phyloP scores from a whole-genome alignment of 1,284 basidiomycete species.

The Trichosporon coremiiforme region DNA sequence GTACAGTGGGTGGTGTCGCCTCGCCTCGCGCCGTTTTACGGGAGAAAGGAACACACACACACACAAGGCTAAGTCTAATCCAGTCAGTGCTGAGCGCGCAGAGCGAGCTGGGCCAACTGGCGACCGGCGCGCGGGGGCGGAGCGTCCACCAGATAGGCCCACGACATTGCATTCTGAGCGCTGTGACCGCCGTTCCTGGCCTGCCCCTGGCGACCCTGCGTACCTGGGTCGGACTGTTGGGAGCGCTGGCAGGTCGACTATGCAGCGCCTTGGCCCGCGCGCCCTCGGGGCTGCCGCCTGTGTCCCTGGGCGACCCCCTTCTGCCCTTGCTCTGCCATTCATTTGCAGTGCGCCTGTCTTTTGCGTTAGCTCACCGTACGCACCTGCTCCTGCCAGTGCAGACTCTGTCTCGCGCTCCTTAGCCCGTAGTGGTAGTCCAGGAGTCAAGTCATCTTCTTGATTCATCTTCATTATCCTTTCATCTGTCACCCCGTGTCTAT shows the following conservation, averaged over 20 bases:
- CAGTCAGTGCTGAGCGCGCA: not conserved
- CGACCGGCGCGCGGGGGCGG: not conserved
- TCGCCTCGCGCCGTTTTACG: not conserved
- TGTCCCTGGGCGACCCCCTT: not conserved
- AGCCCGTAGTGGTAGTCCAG: constrained; percentile 15
- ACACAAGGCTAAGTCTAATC: not conserved
- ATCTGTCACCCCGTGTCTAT: constrained; percentile 17
- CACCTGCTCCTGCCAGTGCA: not conserved
- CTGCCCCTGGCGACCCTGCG: constrained; percentile 6
- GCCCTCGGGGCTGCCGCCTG: not conserved
- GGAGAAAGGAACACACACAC: not conserved
- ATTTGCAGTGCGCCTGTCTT: constrained; percentile 14
- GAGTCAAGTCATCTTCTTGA: constrained; percentile 12
- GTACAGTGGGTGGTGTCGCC: not conserved
- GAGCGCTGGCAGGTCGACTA: not conserved
- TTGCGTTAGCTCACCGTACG: constrained; percentile 12
- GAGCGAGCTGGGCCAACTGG: not conserved
- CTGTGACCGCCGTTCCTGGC: constrained; percentile 12
- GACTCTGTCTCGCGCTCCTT: constrained; percentile 1
- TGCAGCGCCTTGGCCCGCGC: not conserved
- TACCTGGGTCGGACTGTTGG: not conserved
- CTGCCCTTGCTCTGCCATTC: constrained; percentile 8
- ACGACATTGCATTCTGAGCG: constrained; percentile 13
- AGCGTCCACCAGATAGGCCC: not conserved
- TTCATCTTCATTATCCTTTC: constrained; percentile 21